A percentile compares a stretch with the other conserved stretches of the same genome.
These are phyloP conservation scores for Peterozyma toletana DNA, from an alignment of 805 yeast genomes.

Conservation along the genomic window DNA sequence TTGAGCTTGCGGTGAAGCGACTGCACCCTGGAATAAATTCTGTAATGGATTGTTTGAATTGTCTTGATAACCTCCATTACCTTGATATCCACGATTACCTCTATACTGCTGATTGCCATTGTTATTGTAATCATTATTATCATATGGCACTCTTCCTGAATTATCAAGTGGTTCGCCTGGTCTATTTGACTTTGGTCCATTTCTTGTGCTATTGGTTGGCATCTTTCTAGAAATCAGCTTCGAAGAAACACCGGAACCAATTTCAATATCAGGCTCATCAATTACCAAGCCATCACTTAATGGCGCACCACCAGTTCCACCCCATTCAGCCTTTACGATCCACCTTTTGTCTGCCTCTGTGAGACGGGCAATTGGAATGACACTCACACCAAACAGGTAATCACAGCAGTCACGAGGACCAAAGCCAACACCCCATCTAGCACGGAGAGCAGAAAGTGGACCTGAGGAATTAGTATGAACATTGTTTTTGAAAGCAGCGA, in stretches of 20 bases:
- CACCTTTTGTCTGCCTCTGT: constrained; percentile 93
- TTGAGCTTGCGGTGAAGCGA: background rate
- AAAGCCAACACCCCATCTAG: constrained; percentile 98
- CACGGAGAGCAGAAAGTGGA: constrained; percentile 54
- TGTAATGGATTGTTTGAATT: constrained; percentile 8
- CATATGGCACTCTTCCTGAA: constrained; percentile 2
- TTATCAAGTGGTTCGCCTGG: constrained; percentile 45
- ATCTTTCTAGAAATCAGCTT: constrained; percentile 86
- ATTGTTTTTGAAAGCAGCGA: constrained; percentile 55
- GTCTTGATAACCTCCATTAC: background rate
- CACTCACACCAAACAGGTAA: constrained; percentile 82
- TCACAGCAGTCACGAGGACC: constrained; percentile 99
- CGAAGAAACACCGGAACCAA: constrained; percentile 89
- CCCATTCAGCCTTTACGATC: constrained; percentile 90
- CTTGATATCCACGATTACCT: background rate
- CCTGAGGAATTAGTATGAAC: constrained; percentile 37
- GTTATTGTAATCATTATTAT: constrained; percentile 20
- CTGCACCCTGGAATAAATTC: constrained; percentile 4
- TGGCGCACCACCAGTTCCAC: constrained; percentile 91
- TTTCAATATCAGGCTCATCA: constrained; percentile 97
- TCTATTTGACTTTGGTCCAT: constrained; percentile 76
- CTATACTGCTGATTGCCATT: constrained; percentile 25
- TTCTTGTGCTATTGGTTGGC: constrained; percentile 84
- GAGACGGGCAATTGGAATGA: constrained; percentile 78
- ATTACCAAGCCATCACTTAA: constrained; percentile 72